Evolutionary conservation across 108 stramenopile genomes (phyloP).

Genomic region (Fragilariopsis cylindrus): DNA sequence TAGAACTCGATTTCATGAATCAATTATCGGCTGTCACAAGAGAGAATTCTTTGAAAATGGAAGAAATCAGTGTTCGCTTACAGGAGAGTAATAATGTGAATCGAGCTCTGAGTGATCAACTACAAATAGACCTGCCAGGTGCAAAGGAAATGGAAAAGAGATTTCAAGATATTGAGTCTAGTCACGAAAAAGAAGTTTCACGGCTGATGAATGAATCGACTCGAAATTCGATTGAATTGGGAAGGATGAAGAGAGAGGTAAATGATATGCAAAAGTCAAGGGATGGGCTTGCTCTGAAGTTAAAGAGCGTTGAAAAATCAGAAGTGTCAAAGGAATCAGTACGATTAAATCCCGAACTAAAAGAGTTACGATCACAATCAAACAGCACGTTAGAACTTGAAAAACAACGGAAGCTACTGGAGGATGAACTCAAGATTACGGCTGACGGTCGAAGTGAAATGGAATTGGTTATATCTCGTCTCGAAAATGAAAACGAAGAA

Average conservation of each 20-base stretch:
- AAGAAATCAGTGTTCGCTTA: constrained; percentile 26
- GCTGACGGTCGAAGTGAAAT: no score
- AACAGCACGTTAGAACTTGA: neutral
- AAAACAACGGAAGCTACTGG: neutral
- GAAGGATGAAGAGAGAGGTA: neutral
- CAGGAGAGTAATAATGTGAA: constrained; percentile 25
- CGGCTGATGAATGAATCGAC: neutral
- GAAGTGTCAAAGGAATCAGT: neutral
- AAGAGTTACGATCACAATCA: neutral
- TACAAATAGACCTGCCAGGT: neutral
- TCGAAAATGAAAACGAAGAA: neutral
- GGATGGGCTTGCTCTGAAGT: neutral
- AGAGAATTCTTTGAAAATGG: constrained; percentile 28
- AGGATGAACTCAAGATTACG: neutral
- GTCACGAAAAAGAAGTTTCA: constrained; percentile 20
- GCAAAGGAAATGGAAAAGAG: constrained; percentile 6
- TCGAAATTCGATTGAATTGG: neutral
- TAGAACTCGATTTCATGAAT: constrained; percentile 49
- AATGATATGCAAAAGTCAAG: neutral
- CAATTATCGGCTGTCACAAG: constrained; percentile 29
- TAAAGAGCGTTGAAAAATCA: neutral
- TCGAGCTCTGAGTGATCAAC: constrained; percentile 19
- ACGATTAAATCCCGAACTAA: neutral
- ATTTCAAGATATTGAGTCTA: constrained; percentile 15
- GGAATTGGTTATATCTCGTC: no score